These are phyloP conservation scores for Oxyria digyna DNA, from an alignment of 148 eudicot species.

Conservation along the genomic window DNA sequence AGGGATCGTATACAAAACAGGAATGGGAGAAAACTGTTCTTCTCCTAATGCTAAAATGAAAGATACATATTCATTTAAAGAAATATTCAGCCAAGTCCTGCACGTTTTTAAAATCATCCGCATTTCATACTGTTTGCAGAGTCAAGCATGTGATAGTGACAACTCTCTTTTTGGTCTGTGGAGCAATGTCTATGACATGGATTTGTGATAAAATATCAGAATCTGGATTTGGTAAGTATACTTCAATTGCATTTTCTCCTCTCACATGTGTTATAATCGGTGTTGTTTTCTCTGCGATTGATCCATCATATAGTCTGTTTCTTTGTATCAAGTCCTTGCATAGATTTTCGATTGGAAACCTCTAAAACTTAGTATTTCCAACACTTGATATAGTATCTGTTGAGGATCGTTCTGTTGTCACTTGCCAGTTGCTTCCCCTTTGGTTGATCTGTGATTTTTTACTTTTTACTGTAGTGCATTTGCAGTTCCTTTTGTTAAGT, in stretches of 20 bases:
- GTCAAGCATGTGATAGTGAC: slow-evolving; percentile 82
- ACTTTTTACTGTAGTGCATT: neutral
- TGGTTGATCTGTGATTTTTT: neutral
- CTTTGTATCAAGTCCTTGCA: neutral
- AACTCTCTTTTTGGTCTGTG: slow-evolving; percentile 59
- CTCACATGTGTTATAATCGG: neutral
- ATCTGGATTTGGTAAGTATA: slow-evolving; percentile 75
- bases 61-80: neutral
- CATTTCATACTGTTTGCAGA: slow-evolving; percentile 27
- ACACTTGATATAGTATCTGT: neutral
- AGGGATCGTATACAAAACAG: neutral
- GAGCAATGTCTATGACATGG: slow-evolving; percentile 93
- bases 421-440: neutral
- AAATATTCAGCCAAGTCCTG: neutral
- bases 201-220: slow-evolving; percentile 89
- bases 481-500: neutral
- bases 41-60: neutral
- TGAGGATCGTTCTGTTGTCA: neutral
- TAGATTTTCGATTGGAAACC: neutral
- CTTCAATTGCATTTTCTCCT: neutral
- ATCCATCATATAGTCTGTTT: neutral
- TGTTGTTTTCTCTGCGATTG: neutral
- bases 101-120: neutral
- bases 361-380: neutral
- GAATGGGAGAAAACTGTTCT: neutral